Base-by-base conservation (phyloP, 1,139 yeast genomes). In the Casaregolazyma lundiana region DNA sequence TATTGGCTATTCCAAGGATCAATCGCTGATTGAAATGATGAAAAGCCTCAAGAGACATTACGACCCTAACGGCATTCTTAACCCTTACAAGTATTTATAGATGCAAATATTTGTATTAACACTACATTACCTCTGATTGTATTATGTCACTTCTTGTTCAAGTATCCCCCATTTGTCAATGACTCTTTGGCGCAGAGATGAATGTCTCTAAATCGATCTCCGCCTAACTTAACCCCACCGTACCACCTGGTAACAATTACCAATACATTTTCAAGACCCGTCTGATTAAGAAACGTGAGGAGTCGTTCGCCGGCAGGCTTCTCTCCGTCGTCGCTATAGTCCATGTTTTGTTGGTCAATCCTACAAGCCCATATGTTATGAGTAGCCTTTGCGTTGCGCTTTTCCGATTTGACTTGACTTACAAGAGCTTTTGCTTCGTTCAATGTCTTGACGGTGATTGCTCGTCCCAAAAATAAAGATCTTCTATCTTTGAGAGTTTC, bases 261-360 rank as follows among this genome's bases (percentile, higher is more conserved):
- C 53, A 89, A 76, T 3, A 87, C 85, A 62, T 90, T 82, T 84
- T 88, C 80, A 1, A 78, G 84, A 58, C 86, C 90, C 89, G 63
- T 60, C 11, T 57, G 48, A 36, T 50, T 48, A 9, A 90, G 67
- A 47, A 90, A 67, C 69, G 89, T 96, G 47, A 89, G 66, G 70
- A 90, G 70, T 50, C 97, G 70, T 4, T 94, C 81, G 4, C 98
- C 98, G 0, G 98, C 96, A 0, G 97, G 97, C 0, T 95, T 76
- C 61, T 92, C 98, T 3, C 98, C 98, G 62, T 92, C 98, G 62
- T 92, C 98, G 59, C 92, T 97, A 59, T 86, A 88, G 59, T 92
- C 97, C 57, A 85, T 92, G 49, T 72, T 76, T 5, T 35, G 4
- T 0, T 79, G 82, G 7, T 59, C 57, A 2, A 90, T 83, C 52